These are phyloP conservation scores for Xylariaceae sp. DNA, from an alignment of 2,329 filamentous ascomycete species.

Conservation along the genomic window DNA sequence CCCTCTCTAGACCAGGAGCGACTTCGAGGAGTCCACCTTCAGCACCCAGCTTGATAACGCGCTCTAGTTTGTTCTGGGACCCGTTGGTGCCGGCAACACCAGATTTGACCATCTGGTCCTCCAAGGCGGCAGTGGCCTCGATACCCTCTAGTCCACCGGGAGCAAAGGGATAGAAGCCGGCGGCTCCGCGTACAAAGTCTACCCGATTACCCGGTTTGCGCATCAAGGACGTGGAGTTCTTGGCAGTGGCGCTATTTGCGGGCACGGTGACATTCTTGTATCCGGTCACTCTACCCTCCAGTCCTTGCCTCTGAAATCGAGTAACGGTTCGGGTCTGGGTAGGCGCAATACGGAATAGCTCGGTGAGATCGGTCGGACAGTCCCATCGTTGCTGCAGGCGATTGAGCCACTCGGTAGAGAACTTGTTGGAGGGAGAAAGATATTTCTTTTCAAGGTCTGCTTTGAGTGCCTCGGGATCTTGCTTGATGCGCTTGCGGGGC, in stretches of 20 bases:
- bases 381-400: constrained; percentile 90
- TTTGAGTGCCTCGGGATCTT: constrained; percentile 66
- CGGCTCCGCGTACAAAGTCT: constrained; percentile 90
- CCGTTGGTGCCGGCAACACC: constrained; percentile 49
- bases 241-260: constrained; percentile 85
- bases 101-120: constrained; percentile 69
- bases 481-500: constrained; percentile 48
- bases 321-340: constrained; percentile 95
- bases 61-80: constrained; percentile 65
- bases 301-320: constrained; percentile 85
- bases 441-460: constrained; percentile 74
- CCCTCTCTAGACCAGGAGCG: constrained; percentile 80
- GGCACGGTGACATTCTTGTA: constrained; percentile 94
- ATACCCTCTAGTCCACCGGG: constrained; percentile 88
- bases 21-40: constrained; percentile 79
- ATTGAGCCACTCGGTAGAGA: constrained; percentile 86
- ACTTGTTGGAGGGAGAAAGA: constrained; percentile 75
- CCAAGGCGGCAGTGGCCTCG: constrained; percentile 80
- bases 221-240: constrained; percentile 88
- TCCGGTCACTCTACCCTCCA: constrained; percentile 89
- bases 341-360: constrained; percentile 83
- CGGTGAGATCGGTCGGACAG: constrained; percentile 74
- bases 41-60: constrained; percentile 79
- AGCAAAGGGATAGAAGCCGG: constrained; percentile 92
- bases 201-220: constrained; percentile 84